Percentiles rank a stretch among this genome's conserved stretches.
These are phyloP conservation scores for Coemansia umbellata DNA, from an alignment of 192 early-diverging fungal genomes.

Conservation along the genomic window DNA sequence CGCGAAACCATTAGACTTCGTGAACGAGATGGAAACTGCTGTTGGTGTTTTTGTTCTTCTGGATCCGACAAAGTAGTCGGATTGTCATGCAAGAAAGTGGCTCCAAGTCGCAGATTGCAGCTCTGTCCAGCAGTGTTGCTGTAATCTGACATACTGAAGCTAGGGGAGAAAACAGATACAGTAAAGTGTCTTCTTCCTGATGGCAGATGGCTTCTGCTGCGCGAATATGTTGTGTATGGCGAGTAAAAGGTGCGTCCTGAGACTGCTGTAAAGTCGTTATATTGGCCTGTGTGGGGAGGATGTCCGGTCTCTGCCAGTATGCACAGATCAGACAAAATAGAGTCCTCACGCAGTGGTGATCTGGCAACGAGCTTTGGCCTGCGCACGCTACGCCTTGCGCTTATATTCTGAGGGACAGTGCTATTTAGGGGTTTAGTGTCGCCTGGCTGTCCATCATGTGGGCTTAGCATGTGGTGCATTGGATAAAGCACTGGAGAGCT, in stretches of 20 bases:
- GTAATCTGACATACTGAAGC: not conserved
- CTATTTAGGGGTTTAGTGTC: not conserved
- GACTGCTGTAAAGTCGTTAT: too few relatives aligned
- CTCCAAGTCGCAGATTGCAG: not conserved
- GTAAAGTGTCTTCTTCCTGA: too few relatives aligned
- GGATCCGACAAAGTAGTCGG: not conserved
- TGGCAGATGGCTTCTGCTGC: too few relatives aligned
- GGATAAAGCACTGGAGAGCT: not conserved
- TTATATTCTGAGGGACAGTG: not conserved
- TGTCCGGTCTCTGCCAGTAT: constrained; percentile 30
- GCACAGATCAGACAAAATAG: constrained; percentile 30
- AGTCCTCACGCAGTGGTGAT: constrained; percentile 38
- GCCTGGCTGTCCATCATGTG: not conserved
- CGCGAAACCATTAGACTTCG: not conserved
- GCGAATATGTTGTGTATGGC: too few relatives aligned
- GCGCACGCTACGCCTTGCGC: not conserved
- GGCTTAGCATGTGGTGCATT: not conserved
- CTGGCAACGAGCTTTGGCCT: constrained; percentile 30
- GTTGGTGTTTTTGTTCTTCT: not conserved
- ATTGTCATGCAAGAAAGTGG: not conserved
- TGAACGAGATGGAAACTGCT: not conserved
- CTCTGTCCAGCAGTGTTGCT: not conserved
- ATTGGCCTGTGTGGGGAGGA: not conserved
- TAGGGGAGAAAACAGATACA: not conserved
- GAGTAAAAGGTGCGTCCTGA: too few relatives aligned